Base-by-base conservation (phyloP, 805 yeast genomes). In the Henningerozyma blattae region DNA sequence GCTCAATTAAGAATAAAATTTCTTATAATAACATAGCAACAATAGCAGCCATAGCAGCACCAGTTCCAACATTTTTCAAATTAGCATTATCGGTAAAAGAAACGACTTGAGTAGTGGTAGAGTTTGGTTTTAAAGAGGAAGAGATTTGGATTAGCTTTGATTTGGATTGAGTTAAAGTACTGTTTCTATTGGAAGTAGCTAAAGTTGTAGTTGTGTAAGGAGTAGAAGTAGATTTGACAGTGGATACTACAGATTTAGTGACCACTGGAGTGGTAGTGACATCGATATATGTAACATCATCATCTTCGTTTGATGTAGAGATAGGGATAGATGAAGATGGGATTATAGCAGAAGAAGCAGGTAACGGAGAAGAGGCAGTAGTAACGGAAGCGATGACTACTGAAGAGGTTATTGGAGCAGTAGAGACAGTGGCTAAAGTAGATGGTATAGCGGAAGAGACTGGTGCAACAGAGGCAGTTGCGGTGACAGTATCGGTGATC, bases 261-360 rank as follows among this genome's bases (percentile, higher is more conserved):
- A 58, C 65, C 35, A 64, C 57, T 45, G 75, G 75, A 31, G 75
- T 70, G 38, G 63, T 52, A 39, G 74, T 68, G 45, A 61, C 57
- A 43, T 70, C 73, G 34, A 67, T 70, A 49, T 62, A 66, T 31
- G 59, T 46, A 48, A 59, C 52, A 20, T 52, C 50, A 29, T 59
- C 64, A 5, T 43, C 31, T 18, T 41, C 30, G n/a, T 32, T 16
- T 14, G 35, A 28, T 3, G 41, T 41, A 28, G 42, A 39, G 34
- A 43, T 44, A 30, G 27, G 15, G 6, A 24, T 8, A 9, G 27
- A 8, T 5, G 27, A 24, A 24, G n/a, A 37, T 16, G 33, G 15
- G 27, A 24, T 10, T 24, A 24, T 6, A 24, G 27, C 14, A 37
- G 28, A 17, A n/a, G 14, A 24, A 12, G n/a, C n/a, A n/a, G 27